Evolutionary conservation across 805 yeast species (phyloP).

Genomic region (Sporopachydermia lactativora): DNA sequence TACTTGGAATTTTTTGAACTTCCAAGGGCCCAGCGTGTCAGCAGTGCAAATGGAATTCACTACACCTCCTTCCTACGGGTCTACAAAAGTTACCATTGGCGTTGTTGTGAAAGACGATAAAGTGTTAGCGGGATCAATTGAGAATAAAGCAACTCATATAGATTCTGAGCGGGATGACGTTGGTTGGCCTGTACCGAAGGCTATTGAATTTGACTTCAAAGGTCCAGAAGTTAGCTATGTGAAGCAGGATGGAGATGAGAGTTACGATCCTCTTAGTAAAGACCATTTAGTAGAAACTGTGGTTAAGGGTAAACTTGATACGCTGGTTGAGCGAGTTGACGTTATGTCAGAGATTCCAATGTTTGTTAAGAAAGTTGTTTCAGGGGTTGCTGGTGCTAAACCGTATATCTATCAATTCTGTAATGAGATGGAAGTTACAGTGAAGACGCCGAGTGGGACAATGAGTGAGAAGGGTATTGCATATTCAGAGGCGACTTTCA

Average conservation of each 20-base stretch:
- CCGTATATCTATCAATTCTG: conserved; percentile 75
- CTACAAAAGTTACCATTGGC: conserved; percentile 56
- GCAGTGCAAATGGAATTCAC: conserved; percentile 74
- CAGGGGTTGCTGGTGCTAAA: conserved; percentile 74
- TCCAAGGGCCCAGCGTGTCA: conserved; percentile 43
- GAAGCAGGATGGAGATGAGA: conserved; percentile 25
- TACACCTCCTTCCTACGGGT: conserved; percentile 65
- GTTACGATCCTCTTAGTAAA: conserved; percentile 15
- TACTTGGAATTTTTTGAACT: conserved; percentile 68
- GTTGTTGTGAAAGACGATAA: conserved; percentile 41
- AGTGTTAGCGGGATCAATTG: conserved; percentile 37
- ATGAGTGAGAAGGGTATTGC: conserved; percentile 36
- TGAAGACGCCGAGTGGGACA: conserved; percentile 20
- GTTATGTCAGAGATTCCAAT: conserved; percentile 80
- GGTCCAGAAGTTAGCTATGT: conserved; percentile 23
- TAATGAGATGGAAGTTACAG: conserved; percentile 32
- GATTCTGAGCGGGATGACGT: conserved; percentile 37
- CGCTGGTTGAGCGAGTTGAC: conserved; percentile 62
- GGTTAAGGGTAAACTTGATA: conserved; percentile 38
- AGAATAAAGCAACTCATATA: conserved; percentile 44
- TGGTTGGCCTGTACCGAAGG: conserved; percentile 67
- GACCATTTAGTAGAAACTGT: conserved; percentile 25
- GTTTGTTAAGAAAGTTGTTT: conserved; percentile 67
- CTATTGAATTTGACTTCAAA: conserved; percentile 34
- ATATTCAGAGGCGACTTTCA: conserved; percentile 52